Conservation (phyloP, 2,329 filamentous ascomycete genomes). For the Talaromyces sp. region DNA sequence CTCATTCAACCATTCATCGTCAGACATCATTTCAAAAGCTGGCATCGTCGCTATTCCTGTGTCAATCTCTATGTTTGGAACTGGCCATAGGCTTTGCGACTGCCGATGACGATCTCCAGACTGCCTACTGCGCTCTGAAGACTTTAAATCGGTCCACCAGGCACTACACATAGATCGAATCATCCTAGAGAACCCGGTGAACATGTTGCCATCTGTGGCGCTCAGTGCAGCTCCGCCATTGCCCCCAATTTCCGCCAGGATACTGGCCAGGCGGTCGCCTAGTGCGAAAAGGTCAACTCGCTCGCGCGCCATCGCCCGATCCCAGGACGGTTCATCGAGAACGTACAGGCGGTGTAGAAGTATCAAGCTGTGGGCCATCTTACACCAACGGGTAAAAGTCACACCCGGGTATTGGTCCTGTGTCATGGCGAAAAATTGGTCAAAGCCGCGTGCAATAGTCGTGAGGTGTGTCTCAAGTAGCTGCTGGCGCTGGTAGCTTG, state of each 20-base stretch:
- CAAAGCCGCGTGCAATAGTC: not conserved
- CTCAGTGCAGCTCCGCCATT: not conserved
- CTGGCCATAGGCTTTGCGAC: not conserved
- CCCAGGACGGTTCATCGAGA: slow-evolving; percentile 2
- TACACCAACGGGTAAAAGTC: not conserved
- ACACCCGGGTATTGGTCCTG: not conserved
- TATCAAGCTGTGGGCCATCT: not conserved
- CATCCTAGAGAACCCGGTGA: slow-evolving; percentile 1
- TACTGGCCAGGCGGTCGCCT: slow-evolving; percentile 1
- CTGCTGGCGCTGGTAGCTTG: slow-evolving; percentile 1
- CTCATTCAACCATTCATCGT: slow-evolving; percentile 1
- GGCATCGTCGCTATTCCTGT: not conserved
- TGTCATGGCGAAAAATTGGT: not conserved
- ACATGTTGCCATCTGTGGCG: not conserved
- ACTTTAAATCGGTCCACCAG: slow-evolving; percentile 1
- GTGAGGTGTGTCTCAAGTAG: slow-evolving; percentile 4
- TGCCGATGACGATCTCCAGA: not conserved
- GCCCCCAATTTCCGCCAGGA: not conserved
- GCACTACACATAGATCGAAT: slow-evolving; percentile 6
- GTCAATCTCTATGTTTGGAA: not conserved
- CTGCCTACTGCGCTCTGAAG: not conserved
- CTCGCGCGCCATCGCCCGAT: not conserved
- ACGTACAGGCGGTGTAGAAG: slow-evolving; percentile 1
- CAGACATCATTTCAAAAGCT: not conserved
- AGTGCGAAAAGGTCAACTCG: not conserved